Base-by-base conservation (phyloP, 1,139 yeast species). In the Arxiozyma bovina region DNA sequence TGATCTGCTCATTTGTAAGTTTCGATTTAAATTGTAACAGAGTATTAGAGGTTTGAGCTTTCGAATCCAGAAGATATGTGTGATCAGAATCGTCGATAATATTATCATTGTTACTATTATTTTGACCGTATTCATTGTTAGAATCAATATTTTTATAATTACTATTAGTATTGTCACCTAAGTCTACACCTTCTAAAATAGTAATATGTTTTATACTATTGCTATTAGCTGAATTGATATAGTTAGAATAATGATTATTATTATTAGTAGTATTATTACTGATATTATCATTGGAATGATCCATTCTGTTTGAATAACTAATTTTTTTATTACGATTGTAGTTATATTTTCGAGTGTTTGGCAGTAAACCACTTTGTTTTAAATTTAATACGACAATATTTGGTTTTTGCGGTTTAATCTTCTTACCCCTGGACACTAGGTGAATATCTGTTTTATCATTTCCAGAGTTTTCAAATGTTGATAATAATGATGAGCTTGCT, bases 1-100 rank as follows among this genome's bases (percentile, higher is more conserved):
- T 50, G 6, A 67, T 62, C 49, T 71, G 69, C 21, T 66, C 69
- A 20, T 59, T 55, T 3, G 73, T 61, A 0, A 64, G 66, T 9
- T 59, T 52, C 20, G 62, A 57, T 38, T 58, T 59, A 56, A 63
- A 65, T 4, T 61, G 60, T 40, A 64, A 48, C 38, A 66, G 51
- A 11, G 20, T 46, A 6, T 12, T 15, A 34, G 40, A 15, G 17
- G 17, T 15, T 15, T 34, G 40, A 12, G 4, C n/a, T 15, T 34
- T 34, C n/a, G n/a, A 8, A 3, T 34, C 40, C 3, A 4, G n/a
- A 12, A 34, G 40, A 34, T 34, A 34, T 12, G 4, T 15, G n/a
- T 15, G 5, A 27, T 27, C 8, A 2, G 30, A 27, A 27, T 27
- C 8, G 8, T 27, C 30, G 11, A 7, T 27, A 27, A 27, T 27